Conservation (phyloP, 1,284 basidiomycete species). For the Ustilago trichophora region DNA sequence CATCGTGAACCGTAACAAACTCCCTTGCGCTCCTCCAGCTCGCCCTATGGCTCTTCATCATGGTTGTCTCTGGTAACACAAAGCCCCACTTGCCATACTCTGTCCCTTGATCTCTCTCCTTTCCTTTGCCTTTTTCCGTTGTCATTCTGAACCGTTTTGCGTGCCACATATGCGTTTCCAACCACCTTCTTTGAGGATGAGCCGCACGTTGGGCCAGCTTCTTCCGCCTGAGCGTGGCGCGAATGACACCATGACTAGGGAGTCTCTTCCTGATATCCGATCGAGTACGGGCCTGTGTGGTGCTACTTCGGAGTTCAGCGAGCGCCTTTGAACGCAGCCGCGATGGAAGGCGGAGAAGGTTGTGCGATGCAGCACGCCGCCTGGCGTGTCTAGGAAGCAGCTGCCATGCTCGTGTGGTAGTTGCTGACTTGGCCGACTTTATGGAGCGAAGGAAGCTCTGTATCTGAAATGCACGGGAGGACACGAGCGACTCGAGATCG, state of each 20-base stretch:
- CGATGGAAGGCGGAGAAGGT: constrained; percentile 59
- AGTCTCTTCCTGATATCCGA: constrained; percentile 49
- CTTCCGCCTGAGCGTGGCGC: constrained; percentile 41
- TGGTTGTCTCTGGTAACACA: constrained; percentile 57
- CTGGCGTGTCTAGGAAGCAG: constrained; percentile 61
- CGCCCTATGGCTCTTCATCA: constrained; percentile 58
- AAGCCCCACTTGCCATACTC: constrained; percentile 51
- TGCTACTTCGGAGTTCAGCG: constrained; percentile 60
- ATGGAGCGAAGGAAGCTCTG: constrained; percentile 46
- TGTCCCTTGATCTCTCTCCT: constrained; percentile 40
- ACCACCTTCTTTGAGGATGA: constrained; percentile 49
- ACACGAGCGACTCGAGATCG: constrained; percentile 35
- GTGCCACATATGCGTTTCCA: constrained; percentile 66
- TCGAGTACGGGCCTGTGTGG: constrained; percentile 50
- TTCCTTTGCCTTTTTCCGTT: constrained; percentile 50
- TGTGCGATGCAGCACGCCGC: constrained; percentile 63
- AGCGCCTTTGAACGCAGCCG: constrained; percentile 57
- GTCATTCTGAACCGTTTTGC: constrained; percentile 65
- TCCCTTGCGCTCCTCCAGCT: constrained; percentile 49
- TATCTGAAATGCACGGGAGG: constrained; percentile 48
- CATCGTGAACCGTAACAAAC: constrained; percentile 53
- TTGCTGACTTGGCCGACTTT: constrained; percentile 39
- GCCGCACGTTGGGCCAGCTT: constrained; percentile 45
- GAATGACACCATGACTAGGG: constrained; percentile 40
- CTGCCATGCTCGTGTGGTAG: constrained; percentile 64